A percentile compares a stretch with the other conserved stretches of the same genome.
phyloP scores from a whole-genome alignment of 192 early-diverging fungal genomes.

The Backusella parvicylindrica region DNA sequence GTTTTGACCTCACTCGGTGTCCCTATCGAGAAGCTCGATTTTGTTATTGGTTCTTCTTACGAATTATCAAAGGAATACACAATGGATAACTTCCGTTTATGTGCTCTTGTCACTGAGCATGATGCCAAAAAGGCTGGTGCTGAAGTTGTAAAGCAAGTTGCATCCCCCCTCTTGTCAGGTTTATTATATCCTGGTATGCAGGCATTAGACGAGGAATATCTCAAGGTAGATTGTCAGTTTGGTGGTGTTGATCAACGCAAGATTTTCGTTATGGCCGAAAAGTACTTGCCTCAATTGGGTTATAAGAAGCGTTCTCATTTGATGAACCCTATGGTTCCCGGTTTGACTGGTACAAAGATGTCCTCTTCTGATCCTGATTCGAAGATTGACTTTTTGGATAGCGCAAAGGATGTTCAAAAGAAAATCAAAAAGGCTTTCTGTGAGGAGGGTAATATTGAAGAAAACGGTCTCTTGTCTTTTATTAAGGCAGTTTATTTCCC shows the following conservation, averaged over 20 bases:
- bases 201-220: slow-evolving; percentile 96
- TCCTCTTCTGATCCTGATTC: slow-evolving; percentile 93
- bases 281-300: slow-evolving; percentile 88
- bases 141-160: slow-evolving; percentile 97
- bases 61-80: slow-evolving; percentile 86
- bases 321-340: slow-evolving; percentile 98
- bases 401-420: slow-evolving; percentile 66
- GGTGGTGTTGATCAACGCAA: slow-evolving; percentile 99
- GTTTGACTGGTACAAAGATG: slow-evolving; percentile 94
- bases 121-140: slow-evolving; percentile 98
- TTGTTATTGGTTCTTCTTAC: slow-evolving; percentile 88
- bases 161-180: slow-evolving; percentile 82
- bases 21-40: slow-evolving; percentile 86
- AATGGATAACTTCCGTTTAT: slow-evolving; percentile 88
- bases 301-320: slow-evolving; percentile 97
- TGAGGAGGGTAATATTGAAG: slow-evolving; percentile 88
- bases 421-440: slow-evolving; percentile 97
- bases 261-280: slow-evolving; percentile 97
- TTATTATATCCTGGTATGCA: slow-evolving; percentile 98
- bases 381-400: slow-evolving; percentile 96
- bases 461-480: slow-evolving; percentile 93
- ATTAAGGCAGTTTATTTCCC: slow-evolving; percentile 91
- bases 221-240: slow-evolving; percentile 91
- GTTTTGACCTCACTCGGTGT: slow-evolving; percentile 93
- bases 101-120: slow-evolving; percentile 84